A percentile compares a stretch with the other conserved stretches of the same genome.
phyloP scores from a whole-genome alignment of 169 alveolate genomes.

The Sarcocystis neurona region DNA sequence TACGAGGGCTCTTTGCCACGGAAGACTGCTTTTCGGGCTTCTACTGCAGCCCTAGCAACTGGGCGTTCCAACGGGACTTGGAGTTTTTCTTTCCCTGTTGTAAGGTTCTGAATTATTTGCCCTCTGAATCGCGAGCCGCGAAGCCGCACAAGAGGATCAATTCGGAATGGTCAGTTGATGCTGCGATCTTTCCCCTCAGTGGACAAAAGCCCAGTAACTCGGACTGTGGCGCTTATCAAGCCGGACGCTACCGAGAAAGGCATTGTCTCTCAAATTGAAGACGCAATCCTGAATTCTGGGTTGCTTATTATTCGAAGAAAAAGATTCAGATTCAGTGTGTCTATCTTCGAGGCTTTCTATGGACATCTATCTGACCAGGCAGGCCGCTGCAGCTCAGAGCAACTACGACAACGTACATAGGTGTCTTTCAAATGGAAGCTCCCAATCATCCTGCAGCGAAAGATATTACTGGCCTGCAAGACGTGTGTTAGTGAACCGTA shows the following conservation, averaged over 20 bases:
- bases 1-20: background rate
- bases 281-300: conserved; percentile 1
- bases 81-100: conserved; percentile 36
- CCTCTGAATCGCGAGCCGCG: too few relatives aligned
- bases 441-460: too few relatives aligned
- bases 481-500: too few relatives aligned
- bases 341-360: background rate
- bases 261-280: background rate
- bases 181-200: background rate
- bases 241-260: conserved; percentile 36
- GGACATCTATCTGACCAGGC: background rate
- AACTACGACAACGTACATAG: too few relatives aligned
- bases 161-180: background rate
- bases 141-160: background rate
- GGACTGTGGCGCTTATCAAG: conserved; percentile 22
- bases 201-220: conserved; percentile 11
- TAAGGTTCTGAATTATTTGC: background rate
- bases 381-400: too few relatives aligned
- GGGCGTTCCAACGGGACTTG: conserved; percentile 31
- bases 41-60: conserved; percentile 30
- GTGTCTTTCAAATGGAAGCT: too few relatives aligned
- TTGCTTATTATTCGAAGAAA: background rate
- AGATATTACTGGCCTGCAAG: too few relatives aligned
- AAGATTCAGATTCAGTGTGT: background rate
- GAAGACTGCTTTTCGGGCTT: background rate